Base-by-base conservation (phyloP, 345 rosid genomes). In the Camelina sativa region DNA sequence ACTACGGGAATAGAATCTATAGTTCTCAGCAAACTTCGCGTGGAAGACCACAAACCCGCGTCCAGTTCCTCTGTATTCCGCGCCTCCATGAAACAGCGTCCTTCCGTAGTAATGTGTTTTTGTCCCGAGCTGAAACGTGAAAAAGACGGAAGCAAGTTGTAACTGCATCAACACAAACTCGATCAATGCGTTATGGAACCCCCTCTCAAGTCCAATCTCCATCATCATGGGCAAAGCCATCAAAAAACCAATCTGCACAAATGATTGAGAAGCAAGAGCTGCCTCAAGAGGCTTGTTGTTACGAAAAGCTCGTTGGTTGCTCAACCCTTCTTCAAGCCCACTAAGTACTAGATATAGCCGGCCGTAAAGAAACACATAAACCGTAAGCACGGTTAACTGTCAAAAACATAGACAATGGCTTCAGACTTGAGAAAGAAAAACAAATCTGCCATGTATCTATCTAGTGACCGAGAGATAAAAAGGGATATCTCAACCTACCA, bases 1-100 rank as follows among this genome's bases (percentile, higher is more conserved):
- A 77, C 89, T 85, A 17, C 89, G 82, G 17, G 94, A 89, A 72
- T 87, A 85, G 48, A 85, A 75, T 67, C 94, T 79, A 66, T 87
- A 86, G 67, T 86, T 88, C 46, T 90, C 96, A 2, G 96, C 95
- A 76, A 92, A 90, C 65, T 88, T 92, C 56, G 91, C 96, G 75
- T 92, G 96, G 79, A 81, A 82, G 76, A 92, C 95, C 10, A 92
- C 98, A 60, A 92, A 92, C 8, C 98, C 98, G 12, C 98, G 91
- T 9, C 98, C 98, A 22, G 98, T 92, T 32, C 88, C 84, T 83
- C 98, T 84, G 78, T 90, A 90, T 65, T 90, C 83, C 28, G 96
- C 93, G 17, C 96, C 96, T 60, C 96, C 96, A 70, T 90, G 96
- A 58, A 90, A 87, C 79, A 90, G 56, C 53, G 98, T 86, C 62